Evolutionary conservation across 768 basidiomycete genomes (phyloP).

Genomic region (Trametes cubensis): DNA sequence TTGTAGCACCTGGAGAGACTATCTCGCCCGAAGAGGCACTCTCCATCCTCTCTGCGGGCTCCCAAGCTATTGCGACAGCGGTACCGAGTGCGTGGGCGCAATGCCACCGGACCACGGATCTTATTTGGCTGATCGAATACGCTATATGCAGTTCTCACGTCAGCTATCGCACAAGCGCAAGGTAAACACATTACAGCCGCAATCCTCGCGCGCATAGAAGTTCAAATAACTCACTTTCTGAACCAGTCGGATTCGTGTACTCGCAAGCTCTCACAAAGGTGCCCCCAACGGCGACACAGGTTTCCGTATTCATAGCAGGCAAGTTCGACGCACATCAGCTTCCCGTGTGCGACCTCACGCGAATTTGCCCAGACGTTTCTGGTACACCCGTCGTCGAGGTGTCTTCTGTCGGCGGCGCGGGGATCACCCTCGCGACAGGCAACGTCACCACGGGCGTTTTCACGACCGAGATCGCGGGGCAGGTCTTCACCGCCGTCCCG

Average conservation of each 20-base stretch:
- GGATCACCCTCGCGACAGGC: slow-evolving; percentile 30
- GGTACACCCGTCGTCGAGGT: slow-evolving; percentile 29
- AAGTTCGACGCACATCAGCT: not conserved
- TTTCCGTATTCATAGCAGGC: slow-evolving; percentile 25
- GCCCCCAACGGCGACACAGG: slow-evolving; percentile 22
- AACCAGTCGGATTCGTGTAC: slow-evolving; percentile 22
- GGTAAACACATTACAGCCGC: not conserved
- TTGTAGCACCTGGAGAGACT: not conserved
- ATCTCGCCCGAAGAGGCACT: not conserved
- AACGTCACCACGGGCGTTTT: slow-evolving; percentile 6
- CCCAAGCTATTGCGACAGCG: not conserved
- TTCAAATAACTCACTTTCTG: too few species aligned
- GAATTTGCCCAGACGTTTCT: slow-evolving; percentile 13
- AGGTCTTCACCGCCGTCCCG: slow-evolving; percentile 26
- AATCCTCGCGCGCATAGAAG: too few species aligned
- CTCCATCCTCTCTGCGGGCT: slow-evolving; percentile 8
- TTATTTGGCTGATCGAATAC: too few species aligned
- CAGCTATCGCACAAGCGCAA: not conserved
- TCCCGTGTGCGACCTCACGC: not conserved
- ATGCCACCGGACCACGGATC: too few species aligned
- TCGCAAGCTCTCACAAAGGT: slow-evolving; percentile 20
- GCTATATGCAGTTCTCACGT: too few species aligned
- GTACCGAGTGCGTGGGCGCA: not conserved
- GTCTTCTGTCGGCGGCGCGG: slow-evolving; percentile 29
- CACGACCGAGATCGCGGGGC: slow-evolving; percentile 28